Conservation (phyloP, 2,329 filamentous ascomycete genomes). For the Fusarium sp. region DNA sequence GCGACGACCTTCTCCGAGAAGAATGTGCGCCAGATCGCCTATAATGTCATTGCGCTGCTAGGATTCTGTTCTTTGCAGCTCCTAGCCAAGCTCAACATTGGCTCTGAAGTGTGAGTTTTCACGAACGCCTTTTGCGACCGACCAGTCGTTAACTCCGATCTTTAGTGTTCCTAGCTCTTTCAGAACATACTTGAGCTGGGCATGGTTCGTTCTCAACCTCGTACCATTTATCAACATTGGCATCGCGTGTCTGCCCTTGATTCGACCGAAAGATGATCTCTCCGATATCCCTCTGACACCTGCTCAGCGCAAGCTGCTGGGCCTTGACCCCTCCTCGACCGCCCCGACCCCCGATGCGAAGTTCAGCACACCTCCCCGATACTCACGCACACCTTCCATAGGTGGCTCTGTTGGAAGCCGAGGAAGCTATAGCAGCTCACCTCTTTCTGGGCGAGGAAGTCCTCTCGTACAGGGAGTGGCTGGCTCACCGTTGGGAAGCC, state of each 20-base stretch:
- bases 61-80: conserved; percentile 51
- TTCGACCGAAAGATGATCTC: conserved; percentile 79
- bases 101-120: conserved; percentile 52
- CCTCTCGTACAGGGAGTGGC: conserved; percentile 50
- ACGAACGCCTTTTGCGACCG: background rate
- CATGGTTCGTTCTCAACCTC: conserved; percentile 61
- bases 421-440: conserved; percentile 67
- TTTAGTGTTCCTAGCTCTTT: conserved; percentile 48
- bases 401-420: conserved; percentile 70
- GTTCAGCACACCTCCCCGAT: conserved; percentile 88
- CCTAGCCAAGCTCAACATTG: conserved; percentile 50
- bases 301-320: conserved; percentile 81
- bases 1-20: conserved; percentile 81
- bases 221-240: conserved; percentile 77
- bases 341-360: conserved; percentile 73
- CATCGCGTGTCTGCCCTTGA: conserved; percentile 76
- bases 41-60: conserved; percentile 68
- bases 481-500: conserved; percentile 57
- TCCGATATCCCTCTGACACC: conserved; percentile 87
- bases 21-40: conserved; percentile 76
- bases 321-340: conserved; percentile 74
- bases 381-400: conserved; percentile 78
- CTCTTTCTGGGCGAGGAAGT: conserved; percentile 66
- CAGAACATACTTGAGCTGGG: conserved; percentile 54
- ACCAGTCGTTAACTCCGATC: conserved; percentile 24